Evolutionary conservation across 2,329 filamentous ascomycete genomes (phyloP).

Genomic region (Coniochaeta sp.): DNA sequence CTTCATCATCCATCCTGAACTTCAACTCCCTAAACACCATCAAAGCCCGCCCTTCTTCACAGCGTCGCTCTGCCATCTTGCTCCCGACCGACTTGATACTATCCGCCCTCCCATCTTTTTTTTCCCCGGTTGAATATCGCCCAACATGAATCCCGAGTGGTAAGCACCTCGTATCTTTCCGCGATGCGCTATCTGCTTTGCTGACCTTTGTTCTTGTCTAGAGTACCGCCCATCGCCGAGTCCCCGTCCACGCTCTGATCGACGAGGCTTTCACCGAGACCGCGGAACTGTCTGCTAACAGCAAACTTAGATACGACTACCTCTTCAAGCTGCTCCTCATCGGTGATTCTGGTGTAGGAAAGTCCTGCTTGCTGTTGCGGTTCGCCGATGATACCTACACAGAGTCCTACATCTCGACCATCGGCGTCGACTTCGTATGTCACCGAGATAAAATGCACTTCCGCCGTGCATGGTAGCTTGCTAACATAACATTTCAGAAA

Average conservation of each 20-base stretch:
- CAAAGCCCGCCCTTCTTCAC: neutral
- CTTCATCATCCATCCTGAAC: constrained; percentile 1
- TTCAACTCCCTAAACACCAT: neutral
- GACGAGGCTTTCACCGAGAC: neutral
- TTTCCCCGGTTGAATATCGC: constrained; percentile 11
- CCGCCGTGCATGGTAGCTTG: neutral
- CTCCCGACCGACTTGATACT: neutral
- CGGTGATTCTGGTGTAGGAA: constrained; percentile 99
- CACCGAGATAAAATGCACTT: neutral
- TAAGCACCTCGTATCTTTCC: constrained; percentile 42
- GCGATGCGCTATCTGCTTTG: constrained; percentile 13
- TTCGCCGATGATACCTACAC: constrained; percentile 99
- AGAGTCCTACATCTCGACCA: constrained; percentile 99
- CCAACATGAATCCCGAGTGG: constrained; percentile 89
- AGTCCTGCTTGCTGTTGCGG: constrained; percentile 95
- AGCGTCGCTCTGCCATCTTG: constrained; percentile 1
- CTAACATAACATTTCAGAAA: constrained; percentile 59
- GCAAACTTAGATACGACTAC: constrained; percentile 84
- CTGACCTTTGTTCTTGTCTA: constrained; percentile 5
- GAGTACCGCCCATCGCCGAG: constrained; percentile 5
- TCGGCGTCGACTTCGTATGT: constrained; percentile 96
- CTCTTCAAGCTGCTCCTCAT: constrained; percentile 99
- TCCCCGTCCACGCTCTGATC: neutral
- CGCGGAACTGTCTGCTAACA: constrained; percentile 14
- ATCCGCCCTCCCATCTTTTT: neutral